Evolutionary conservation across 805 yeast genomes (phyloP), one percentile per base, ranked within the genome.

Genomic region (Metschnikowia borealis): DNA sequence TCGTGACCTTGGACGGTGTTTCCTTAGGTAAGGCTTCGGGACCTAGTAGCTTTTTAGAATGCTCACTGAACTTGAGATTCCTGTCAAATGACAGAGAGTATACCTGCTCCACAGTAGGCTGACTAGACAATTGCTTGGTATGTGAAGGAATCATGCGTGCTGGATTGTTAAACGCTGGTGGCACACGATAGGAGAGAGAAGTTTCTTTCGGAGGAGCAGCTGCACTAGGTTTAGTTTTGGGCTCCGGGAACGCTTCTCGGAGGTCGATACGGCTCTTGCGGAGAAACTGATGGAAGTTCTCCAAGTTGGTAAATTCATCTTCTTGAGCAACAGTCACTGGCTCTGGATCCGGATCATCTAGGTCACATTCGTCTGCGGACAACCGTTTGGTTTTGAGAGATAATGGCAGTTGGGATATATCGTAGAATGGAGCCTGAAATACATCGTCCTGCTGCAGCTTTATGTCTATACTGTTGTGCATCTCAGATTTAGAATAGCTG

Each of bases 191-290:
- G 33, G 45, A 26, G 15, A 32, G 23, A 11, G 13, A 5, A 31
- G 45, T 3, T 32, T 10, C 14, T 13, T 18, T 10, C 14, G 17
- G 4, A n/a, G 41, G 11, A 23, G 31, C 23, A 4, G 40, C 23
- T 17, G 40, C 11, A 15, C 48, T 57, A 3, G 73, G 56, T 37
- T 59, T 62, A 35, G 60, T 55, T 17, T 63, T 47, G 6, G 63
- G 54, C 43, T 58, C 64, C 3, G 72, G 71, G 38, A 69, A 64
- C 6, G 65, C 63, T 15, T 60, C 54, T 13, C 58, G 54, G 36
- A 73, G 61, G 48, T 71, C 67, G 1, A 67, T 49, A 35, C 74
- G 55, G 3, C 75, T 68, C 40, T 60, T 60, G 23, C 77, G 58
- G 42, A 73, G 57, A 51, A 57, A 73, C 11, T 57, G 54, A 40